Evolutionary conservation across 1,139 yeast genomes (phyloP), one percentile per base, ranked within the genome.

Genomic region (Candida neerlandica): DNA sequence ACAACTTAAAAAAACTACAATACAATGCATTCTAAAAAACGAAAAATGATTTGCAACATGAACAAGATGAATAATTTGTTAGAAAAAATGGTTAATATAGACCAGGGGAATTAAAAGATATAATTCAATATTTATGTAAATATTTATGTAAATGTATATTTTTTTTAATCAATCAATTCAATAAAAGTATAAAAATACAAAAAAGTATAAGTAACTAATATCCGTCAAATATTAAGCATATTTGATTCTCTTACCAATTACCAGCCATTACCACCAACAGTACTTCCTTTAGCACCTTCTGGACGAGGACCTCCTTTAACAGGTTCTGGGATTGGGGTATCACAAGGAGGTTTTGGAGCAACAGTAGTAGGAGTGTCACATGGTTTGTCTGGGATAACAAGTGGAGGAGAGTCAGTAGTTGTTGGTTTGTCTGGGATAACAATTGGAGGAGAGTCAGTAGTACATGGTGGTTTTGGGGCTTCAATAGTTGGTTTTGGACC

Each of bases 1-100:
- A 51, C 7, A 53, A 57, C 41, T 50, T 63, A 37, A 55, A 55
- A 41, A 10, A 27, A 4, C 49, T 62, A 33, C 63, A 62, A 46
- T 40, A 27, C 14, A 52, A 55, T 33, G 45, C 59, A 3, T 21
- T 55, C n/a, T 5, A 34, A 51, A 10, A 53, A 52, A 38, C 51
- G 52, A n/a, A n/a, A 41, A 51, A 48, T 16, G 54, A 55, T 38
- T 50, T 61, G 43, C 55, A 55, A 44, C 18, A 41, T 21, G 54
- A 58, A 34, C 47, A 60, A n/a, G 56, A 59, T 15, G 11, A 38
- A 5, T 57, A 55, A 16, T 53, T 60, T 35, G 50, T 53, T 4
- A 44, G 44, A 29, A 45, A 59, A 26, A 46, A 48, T 33, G 16
- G 15, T 9, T 41, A 32, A n/a, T 55, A 54, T 10, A 43, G 42